These are phyloP conservation scores for Raffaelea arxii DNA, from an alignment of 2,329 filamentous ascomycete species.

Conservation along the genomic window DNA sequence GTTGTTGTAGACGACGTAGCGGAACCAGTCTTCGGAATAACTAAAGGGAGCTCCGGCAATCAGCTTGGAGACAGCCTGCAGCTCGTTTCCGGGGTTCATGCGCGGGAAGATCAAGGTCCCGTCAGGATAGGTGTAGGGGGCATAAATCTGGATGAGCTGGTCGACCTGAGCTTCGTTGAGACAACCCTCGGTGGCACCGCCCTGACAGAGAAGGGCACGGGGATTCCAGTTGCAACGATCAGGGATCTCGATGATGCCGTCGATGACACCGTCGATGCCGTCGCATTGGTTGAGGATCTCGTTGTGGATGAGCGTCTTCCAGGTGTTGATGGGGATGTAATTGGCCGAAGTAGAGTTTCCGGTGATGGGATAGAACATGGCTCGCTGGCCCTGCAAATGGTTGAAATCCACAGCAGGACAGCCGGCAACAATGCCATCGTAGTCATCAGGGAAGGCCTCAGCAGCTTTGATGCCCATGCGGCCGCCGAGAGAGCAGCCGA, in stretches of 20 bases:
- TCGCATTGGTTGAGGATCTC: slow-evolving; percentile 10
- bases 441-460: slow-evolving; percentile 44
- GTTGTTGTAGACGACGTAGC: slow-evolving; percentile 36
- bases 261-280: slow-evolving; percentile 5
- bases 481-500: slow-evolving; percentile 51
- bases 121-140: slow-evolving; percentile 12
- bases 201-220: slow-evolving; percentile 1
- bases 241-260: slow-evolving; percentile 9
- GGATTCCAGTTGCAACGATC: slow-evolving; percentile 6
- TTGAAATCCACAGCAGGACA: slow-evolving; percentile 29
- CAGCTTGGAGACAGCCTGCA: slow-evolving; percentile 23
- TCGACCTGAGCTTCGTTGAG: slow-evolving; percentile 3
- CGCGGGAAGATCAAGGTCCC: slow-evolving; percentile 38
- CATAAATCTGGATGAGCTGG: slow-evolving; percentile 5
- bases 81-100: slow-evolving; percentile 38
- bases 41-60: slow-evolving; percentile 29
- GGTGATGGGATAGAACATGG: slow-evolving; percentile 32
- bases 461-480: slow-evolving; percentile 46
- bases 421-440: slow-evolving; percentile 46
- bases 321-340: slow-evolving; percentile 4
- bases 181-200: background rate
- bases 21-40: slow-evolving; percentile 36
- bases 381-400: slow-evolving; percentile 23
- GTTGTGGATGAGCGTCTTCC: slow-evolving; percentile 5
- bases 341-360: slow-evolving; percentile 16